Evolutionary conservation across 1,284 basidiomycete species (phyloP), one percentile per base, ranked within the genome.

Genomic region (Uromyces viciae-fabae): DNA sequence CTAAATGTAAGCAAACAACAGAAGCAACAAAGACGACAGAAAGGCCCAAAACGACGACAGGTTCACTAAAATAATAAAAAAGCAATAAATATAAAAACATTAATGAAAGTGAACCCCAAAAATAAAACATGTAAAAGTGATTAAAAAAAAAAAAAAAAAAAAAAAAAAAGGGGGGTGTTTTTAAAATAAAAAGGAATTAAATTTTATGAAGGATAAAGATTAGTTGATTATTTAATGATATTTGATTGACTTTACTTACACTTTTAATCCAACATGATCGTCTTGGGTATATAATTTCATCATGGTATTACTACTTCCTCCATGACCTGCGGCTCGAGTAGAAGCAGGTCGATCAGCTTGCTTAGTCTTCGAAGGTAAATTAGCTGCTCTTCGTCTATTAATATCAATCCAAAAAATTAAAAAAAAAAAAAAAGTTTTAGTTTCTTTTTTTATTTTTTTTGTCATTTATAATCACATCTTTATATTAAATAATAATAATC

Each of bases 231-330:
- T 4, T 31, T 17, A 38, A 38, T 36, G 64, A 33, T 66, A 8
- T 33, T 28, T 22, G 22, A 40, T 15, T 25, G 3, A 3, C 19
- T n/a, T 52, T 38, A 40, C 84, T 78, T 81, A 85, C 83, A 86
- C 85, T 75, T 82, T 84, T 54, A 86, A 83, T 15, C 85, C 85
- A 82, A 84, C 83, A 83, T 83, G 85, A 82, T 86, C 85, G 56
- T 86, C 85, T 56, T 81, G 78, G 19, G 85, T 86, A 83, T 86
- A 85, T 36, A 86, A 82, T 8, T 85, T 83, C 83, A 86, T 84
- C 85, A 86, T 86, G 33, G 85, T 86, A 80, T 84, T 86, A 38
- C 85, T 85, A 62, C 85, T 85, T 17, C 85, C 85, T 56, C 85
- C 85, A 11, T 85, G 85, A 33, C 85, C 85, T n/a, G 85, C 85